Evolutionary conservation across 2,329 filamentous ascomycete genomes (phyloP), one percentile per base, ranked within the genome.

Genomic region (Nigrograna mackinnonii): DNA sequence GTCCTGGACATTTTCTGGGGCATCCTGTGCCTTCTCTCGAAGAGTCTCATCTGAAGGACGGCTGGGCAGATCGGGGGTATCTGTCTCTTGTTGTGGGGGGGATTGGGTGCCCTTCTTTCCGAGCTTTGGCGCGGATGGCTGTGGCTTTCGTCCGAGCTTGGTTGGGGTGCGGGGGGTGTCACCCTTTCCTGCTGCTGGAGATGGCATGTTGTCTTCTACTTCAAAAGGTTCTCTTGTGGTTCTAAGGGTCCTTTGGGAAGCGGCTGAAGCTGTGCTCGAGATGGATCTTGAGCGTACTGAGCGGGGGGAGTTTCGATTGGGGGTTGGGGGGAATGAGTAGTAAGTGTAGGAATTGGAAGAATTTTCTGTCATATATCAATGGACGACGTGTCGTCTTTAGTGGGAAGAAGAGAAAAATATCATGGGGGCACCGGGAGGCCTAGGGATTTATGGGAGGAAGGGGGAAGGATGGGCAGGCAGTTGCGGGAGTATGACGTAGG

Each of bases 261-360:
- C 55, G 52, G 50, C 50, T 47, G 63, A 67, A 33, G 57, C 50
- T 47, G 65, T 62, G 54, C 60, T 63, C 49, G 68, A 67, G 47
- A 66, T 62, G 21, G 74, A 74, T 55, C 56, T 60, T 51, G 64
- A 68, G 42, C 64, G 62, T 42, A 47, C 48, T 37, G 61, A 66
- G 42, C 61, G 62, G 53, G 65, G 63, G 49, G 65, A 67, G 50
- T 64, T 62, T 58, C 72, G 67, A 50, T 68, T 75, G 41, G 74
- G 73, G 35, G 74, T 76, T 40, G 71, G 73, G 57, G 74, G 74
- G 46, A 77, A 77, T 47, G 74, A 76, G 60, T 76, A 77, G 63
- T 76, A 77, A 41, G 71, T 69, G 70, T 77, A 77, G 54, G 67
- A 68, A 55, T 68, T 67, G 49, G 66, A 67, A 39, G 70, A 71